Evolutionary conservation across 1,284 basidiomycete species (phyloP).

Genomic region (Ceratobasidium sp.): DNA sequence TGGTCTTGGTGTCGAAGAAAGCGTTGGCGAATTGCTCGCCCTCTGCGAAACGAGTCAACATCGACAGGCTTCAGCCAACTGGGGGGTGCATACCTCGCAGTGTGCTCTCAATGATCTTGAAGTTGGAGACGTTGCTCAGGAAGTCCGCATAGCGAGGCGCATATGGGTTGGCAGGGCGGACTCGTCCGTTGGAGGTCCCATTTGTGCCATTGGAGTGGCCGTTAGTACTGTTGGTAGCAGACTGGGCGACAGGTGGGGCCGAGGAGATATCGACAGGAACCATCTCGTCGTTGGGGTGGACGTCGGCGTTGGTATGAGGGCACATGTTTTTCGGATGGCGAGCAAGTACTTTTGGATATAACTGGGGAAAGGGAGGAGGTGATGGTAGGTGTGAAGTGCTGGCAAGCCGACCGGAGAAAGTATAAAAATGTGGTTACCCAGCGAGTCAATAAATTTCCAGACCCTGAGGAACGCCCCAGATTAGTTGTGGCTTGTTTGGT

Average conservation of each 20-base stretch:
- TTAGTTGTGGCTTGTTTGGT: constrained; percentile 31
- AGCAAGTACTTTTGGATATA: constrained; percentile 13
- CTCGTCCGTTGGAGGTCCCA: constrained; percentile 53
- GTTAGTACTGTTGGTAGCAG: constrained; percentile 52
- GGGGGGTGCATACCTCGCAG: constrained; percentile 75
- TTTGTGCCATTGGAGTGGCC: constrained; percentile 49
- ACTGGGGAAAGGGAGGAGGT: constrained; percentile 45
- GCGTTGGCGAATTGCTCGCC: constrained; percentile 99
- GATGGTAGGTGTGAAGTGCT: constrained; percentile 42
- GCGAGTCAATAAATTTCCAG: constrained; percentile 44
- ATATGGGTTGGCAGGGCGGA: constrained; percentile 74
- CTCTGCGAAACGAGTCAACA: constrained; percentile 65
- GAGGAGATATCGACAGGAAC: constrained; percentile 66
- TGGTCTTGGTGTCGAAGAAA: constrained; percentile 99
- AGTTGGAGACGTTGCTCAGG: constrained; percentile 90
- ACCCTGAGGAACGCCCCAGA: constrained; percentile 31
- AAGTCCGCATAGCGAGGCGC: constrained; percentile 91
- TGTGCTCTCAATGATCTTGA: constrained; percentile 97
- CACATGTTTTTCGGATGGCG: constrained; percentile 64
- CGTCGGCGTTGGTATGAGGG: constrained; percentile 68
- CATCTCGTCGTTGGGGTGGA: constrained; percentile 67
- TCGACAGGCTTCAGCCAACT: neutral
- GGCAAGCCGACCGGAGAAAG: constrained; percentile 30
- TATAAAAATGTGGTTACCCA: constrained; percentile 33
- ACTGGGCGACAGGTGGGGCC: constrained; percentile 53